Percentiles rank a stretch among this genome's conserved stretches.
Evolutionary conservation across 345 rosid species (phyloP).

Genomic region (Euphorbia peplus): DNA sequence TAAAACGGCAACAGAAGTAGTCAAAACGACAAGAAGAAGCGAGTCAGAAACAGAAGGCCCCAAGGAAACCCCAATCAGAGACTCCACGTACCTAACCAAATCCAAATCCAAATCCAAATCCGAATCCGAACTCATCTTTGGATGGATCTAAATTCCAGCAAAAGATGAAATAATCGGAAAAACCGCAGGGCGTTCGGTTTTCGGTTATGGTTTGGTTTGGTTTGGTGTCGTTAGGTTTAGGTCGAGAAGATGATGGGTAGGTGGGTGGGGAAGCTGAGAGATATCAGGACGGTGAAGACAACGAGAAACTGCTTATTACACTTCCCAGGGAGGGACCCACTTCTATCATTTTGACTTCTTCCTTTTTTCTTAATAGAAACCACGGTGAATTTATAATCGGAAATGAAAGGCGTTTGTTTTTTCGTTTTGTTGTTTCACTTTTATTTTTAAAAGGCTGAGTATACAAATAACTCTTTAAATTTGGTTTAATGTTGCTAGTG

Average conservation of each 20-base stretch:
- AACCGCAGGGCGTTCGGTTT: background rate
- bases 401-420: no score
- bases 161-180: conserved; percentile 2
- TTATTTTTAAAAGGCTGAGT: no score
- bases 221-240: background rate
- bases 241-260: background rate
- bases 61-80: conserved; percentile 36
- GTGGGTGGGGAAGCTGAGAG: conserved; percentile 11
- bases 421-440: no score
- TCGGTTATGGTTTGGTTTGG: background rate
- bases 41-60: conserved; percentile 46
- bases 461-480: no score
- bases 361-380: no score
- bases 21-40: conserved; percentile 37
- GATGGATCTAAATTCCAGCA: background rate
- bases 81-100: conserved; percentile 49
- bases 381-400: no score
- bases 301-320: background rate
- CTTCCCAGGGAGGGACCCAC: no score
- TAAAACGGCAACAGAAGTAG: conserved; percentile 55
- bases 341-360: background rate
- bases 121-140: conserved; percentile 25
- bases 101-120: no score
- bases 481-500: no score
- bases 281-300: conserved; percentile 13